Percentiles rank a stretch among this genome's conserved stretches.
These are phyloP conservation scores for Rhodotorula sp. DNA, from an alignment of 1,284 basidiomycete species.

Conservation along the genomic window DNA sequence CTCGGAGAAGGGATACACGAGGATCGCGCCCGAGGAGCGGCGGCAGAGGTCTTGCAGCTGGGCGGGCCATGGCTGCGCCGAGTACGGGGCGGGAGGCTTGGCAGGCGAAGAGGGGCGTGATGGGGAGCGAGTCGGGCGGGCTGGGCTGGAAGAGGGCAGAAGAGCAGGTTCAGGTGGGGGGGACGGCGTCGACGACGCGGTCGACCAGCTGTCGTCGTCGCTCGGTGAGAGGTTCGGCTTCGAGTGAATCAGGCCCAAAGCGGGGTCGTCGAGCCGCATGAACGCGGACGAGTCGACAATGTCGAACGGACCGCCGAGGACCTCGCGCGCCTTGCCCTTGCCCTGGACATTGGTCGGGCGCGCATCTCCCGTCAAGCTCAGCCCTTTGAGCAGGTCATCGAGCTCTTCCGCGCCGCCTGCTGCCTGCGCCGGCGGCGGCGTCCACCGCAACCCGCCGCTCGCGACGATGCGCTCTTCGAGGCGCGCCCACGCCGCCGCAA, in stretches of 20 bases:
- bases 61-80: slow-evolving; percentile 25
- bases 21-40: slow-evolving; percentile 6
- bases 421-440: too few species aligned
- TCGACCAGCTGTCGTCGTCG: slow-evolving; percentile 1
- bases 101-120: slow-evolving; percentile 6
- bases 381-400: slow-evolving; percentile 59
- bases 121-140: slow-evolving; percentile 2
- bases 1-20: slow-evolving; percentile 64
- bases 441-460: neutral
- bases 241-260: slow-evolving; percentile 69
- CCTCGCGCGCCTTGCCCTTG: slow-evolving; percentile 7
- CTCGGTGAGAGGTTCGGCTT: slow-evolving; percentile 52
- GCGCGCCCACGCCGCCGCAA: slow-evolving; percentile 73
- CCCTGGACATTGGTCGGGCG: neutral
- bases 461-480: slow-evolving; percentile 49
- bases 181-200: neutral
- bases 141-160: neutral
- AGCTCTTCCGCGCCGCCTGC: slow-evolving; percentile 56
- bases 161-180: neutral
- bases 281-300: slow-evolving; percentile 27
- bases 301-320: slow-evolving; percentile 37
- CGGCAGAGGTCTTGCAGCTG: slow-evolving; percentile 30
- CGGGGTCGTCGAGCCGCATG: slow-evolving; percentile 58
- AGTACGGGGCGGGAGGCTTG: neutral
- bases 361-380: slow-evolving; percentile 55